These are phyloP conservation scores for Vinca minor DNA, from an alignment of 257 asterid species.

Conservation along the genomic window DNA sequence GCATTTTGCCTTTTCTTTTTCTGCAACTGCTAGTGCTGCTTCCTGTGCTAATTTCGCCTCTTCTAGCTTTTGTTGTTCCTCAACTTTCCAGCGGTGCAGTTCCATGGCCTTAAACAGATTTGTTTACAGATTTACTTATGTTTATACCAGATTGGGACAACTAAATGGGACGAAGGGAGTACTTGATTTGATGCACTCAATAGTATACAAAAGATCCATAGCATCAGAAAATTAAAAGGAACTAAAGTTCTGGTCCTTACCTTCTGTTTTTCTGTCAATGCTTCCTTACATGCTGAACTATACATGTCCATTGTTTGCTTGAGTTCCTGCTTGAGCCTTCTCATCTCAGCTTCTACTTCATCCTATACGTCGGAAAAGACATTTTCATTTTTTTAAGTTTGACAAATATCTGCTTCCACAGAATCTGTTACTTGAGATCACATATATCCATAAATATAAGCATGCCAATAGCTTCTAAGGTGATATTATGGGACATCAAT, in stretches of 20 bases:
- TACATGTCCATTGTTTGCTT: conserved; percentile 96
- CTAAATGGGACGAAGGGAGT: too few species aligned
- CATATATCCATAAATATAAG: too few species aligned
- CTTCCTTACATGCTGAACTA: conserved; percentile 91
- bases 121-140: too few species aligned
- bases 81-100: conserved; percentile 81
- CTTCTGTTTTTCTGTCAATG: conserved; percentile 73
- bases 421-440: background rate
- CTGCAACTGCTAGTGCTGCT: conserved; percentile 73
- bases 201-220: background rate
- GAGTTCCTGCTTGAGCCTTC: conserved; percentile 84
- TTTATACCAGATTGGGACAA: background rate
- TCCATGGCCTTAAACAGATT: conserved; percentile 45
- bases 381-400: background rate
- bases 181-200: too few species aligned
- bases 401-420: background rate
- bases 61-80: conserved; percentile 63
- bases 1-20: conserved; percentile 67
- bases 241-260: conserved; percentile 20
- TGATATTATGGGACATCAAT: background rate
- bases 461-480: too few species aligned
- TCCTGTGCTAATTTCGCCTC: conserved; percentile 65
- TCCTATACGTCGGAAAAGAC: conserved; percentile 38
- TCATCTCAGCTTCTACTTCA: conserved; percentile 87
- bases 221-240: background rate